These are phyloP conservation scores for Colletotrichum australisinense DNA, from an alignment of 2,329 filamentous ascomycete genomes.

Conservation along the genomic window DNA sequence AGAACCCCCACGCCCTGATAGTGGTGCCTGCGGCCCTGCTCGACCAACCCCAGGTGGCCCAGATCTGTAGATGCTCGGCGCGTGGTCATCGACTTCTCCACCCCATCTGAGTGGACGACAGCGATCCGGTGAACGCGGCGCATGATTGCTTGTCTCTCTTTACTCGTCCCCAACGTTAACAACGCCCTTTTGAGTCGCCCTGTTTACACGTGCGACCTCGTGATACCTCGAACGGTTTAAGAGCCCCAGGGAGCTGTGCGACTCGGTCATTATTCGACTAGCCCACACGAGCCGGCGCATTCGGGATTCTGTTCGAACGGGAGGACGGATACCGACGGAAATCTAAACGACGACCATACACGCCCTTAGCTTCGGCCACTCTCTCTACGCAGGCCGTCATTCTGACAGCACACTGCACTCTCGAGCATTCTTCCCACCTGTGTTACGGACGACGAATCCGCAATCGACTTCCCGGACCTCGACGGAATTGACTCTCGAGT, in stretches of 20 bases:
- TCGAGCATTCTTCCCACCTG: background rate
- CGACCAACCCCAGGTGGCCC: slow-evolving; percentile 16
- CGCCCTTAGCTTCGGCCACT: background rate
- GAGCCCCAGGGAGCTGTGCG: background rate
- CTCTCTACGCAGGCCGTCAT: background rate
- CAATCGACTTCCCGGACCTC: background rate
- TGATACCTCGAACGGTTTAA: background rate
- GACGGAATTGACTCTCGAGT: background rate
- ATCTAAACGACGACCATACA: background rate
- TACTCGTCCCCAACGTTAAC: background rate
- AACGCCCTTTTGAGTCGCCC: background rate
- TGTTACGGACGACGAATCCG: background rate
- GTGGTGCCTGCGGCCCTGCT: background rate
- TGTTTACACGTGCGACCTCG: background rate
- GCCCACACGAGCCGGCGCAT: background rate
- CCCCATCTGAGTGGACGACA: slow-evolving; percentile 28
- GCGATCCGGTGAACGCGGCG: slow-evolving; percentile 27
- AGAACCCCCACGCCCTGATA: slow-evolving; percentile 9
- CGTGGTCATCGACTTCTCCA: slow-evolving; percentile 29
- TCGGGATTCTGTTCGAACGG: background rate
- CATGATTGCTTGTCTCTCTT: slow-evolving; percentile 30
- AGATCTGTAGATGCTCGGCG: slow-evolving; percentile 19
- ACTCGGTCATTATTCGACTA: background rate
- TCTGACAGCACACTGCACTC: background rate
- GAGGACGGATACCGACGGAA: background rate